These are phyloP conservation scores for Euptelea pleiosperma DNA, from an alignment of 164 flowering plant species.

Conservation along the genomic window DNA sequence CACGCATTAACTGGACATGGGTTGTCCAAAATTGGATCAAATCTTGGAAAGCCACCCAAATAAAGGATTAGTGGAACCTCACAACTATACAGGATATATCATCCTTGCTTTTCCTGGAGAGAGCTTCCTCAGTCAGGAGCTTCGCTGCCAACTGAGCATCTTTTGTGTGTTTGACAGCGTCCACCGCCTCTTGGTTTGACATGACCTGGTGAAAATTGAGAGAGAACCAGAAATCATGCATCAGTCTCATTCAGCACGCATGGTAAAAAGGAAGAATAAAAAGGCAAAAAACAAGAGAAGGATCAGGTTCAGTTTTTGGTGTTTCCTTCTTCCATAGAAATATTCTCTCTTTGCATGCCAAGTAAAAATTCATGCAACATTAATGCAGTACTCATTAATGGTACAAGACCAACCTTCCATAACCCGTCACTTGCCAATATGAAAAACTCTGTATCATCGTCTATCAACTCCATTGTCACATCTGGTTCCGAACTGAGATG, in stretches of 20 bases:
- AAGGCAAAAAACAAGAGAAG: not conserved
- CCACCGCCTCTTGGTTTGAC: slow-evolving; percentile 79
- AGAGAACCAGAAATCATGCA: not conserved
- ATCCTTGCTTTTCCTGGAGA: slow-evolving; percentile 59
- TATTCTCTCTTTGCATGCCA: too few species aligned
- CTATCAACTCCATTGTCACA: slow-evolving; percentile 47
- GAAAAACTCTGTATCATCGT: slow-evolving; percentile 59
- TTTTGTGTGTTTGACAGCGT: slow-evolving; percentile 48
- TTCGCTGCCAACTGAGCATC: slow-evolving; percentile 73
- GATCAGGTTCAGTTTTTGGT: not conserved
- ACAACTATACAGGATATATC: slow-evolving; percentile 80
- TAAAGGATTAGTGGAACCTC: slow-evolving; percentile 41
- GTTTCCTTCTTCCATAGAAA: too few species aligned
- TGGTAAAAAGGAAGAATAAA: not conserved
- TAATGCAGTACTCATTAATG: not conserved
- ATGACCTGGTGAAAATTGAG: slow-evolving; percentile 49
- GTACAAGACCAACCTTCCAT: slow-evolving; percentile 69
- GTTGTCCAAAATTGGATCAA: too few species aligned
- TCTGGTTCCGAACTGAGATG: slow-evolving; percentile 94
- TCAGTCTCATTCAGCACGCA: too few species aligned
- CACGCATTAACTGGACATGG: not conserved
- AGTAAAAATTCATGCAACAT: not conserved
- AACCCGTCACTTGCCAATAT: slow-evolving; percentile 95
- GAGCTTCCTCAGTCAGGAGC: slow-evolving; percentile 67
- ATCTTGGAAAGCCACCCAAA: not conserved